Evolutionary conservation across 23 red algal genomes (phyloP), one percentile per base, ranked within the genome.

Genomic region (Gracilaria domingensis): DNA sequence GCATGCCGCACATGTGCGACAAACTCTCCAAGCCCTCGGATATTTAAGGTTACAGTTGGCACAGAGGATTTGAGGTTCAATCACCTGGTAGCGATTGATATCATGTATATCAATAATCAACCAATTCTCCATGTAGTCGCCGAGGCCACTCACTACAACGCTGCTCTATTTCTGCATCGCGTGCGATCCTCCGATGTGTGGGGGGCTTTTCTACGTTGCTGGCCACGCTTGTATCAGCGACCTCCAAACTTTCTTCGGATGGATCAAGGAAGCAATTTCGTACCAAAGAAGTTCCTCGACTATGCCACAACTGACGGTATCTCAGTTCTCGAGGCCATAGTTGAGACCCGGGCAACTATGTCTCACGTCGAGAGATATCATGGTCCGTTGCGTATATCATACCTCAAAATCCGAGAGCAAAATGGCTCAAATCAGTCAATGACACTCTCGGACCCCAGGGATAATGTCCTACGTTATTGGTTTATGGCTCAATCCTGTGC

Each of bases 21-120:
- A 21, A 77, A 18, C 2, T 33, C 84, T 39, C 23, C 50, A 23
- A 55, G 34, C 9, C 62, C 84, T 9, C 18, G 62, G 0, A 48
- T 65, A 23, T 74, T 88, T 47, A 88, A 88, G 36, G 18, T 75
- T 14, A 54, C 84, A 32, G 40, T 88, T 56, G 84, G 84, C 14
- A 75, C 84, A 4, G 66, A 88, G 0, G 38, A 57, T 0, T 23
- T 33, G 42, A 25, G 47, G 16, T 88, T 62, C 33, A 88, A 88
- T n/a, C 62, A 88, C 69, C 51, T 28, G 24, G 66, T 88, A 6
- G 42, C 64, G 4, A 39, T 88, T 25, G 67, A 76, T 35, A 33
- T 76, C 12, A 0, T 74, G 64, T 58, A 59, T 39, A 73, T 88
- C 44, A 40, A 88, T 20, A 13, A 40, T 8, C 8, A 57, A 16